A percentile compares a stretch with the other conserved stretches of the same genome.
These are phyloP conservation scores for Oxyria digyna DNA, from an alignment of 148 eudicot species.

Conservation along the genomic window DNA sequence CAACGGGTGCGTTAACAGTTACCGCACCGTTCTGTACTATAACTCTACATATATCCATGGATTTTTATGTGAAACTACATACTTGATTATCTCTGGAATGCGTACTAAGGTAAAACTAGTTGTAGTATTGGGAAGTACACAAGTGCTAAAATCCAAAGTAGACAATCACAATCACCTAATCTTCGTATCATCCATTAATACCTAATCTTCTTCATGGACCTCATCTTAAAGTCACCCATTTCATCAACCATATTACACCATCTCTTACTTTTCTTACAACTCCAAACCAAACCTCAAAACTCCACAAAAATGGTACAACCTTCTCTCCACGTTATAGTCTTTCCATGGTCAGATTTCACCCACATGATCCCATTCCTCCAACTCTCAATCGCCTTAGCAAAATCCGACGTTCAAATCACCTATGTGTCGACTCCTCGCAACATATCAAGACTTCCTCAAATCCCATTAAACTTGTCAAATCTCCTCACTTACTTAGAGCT, in stretches of 20 bases:
- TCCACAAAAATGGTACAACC: neutral
- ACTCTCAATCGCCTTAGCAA: slow-evolving; percentile 20
- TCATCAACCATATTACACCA: neutral
- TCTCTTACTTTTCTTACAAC: neutral
- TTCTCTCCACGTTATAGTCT: slow-evolving; percentile 13
- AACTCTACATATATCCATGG: too few relatives aligned
- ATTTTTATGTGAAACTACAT: too few relatives aligned
- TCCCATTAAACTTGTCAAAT: slow-evolving; percentile 11
- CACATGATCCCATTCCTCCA: slow-evolving; percentile 22
- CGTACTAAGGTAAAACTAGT: too few relatives aligned
- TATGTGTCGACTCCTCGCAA: slow-evolving; percentile 28
- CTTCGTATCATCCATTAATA: too few relatives aligned
- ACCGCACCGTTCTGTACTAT: too few relatives aligned
- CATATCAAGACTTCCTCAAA: slow-evolving; percentile 22
- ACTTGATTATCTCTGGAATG: too few relatives aligned
- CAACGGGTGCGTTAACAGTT: too few relatives aligned
- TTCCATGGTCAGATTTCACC: slow-evolving; percentile 27
- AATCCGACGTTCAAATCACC: slow-evolving; percentile 19
- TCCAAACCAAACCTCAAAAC: neutral
- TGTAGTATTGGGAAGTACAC: too few relatives aligned
- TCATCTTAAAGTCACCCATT: neutral
- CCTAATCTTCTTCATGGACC: neutral
- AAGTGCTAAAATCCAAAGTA: too few relatives aligned
- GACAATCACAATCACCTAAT: too few relatives aligned
- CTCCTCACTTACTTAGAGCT: slow-evolving; percentile 10